Percentiles rank a stretch among this genome's conserved stretches.
phyloP scores from a whole-genome alignment of 768 basidiomycete genomes.

The Podaxis sp. region DNA sequence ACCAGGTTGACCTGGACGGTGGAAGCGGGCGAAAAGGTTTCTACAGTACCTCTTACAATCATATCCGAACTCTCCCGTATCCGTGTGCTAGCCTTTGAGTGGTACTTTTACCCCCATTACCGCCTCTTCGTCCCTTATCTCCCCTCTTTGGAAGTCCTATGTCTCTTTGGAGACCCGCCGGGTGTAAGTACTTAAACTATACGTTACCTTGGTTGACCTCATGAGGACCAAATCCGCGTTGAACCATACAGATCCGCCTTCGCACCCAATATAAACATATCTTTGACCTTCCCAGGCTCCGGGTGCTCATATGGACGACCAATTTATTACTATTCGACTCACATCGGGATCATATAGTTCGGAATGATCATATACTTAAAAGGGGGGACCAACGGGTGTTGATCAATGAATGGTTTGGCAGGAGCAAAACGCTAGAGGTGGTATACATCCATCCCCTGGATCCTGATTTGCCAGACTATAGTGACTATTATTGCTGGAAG shows the following conservation, averaged over 20 bases:
- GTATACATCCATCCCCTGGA: not conserved
- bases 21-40: not conserved
- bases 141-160: not conserved
- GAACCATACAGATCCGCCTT: not conserved
- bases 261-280: not conserved
- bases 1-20: not conserved
- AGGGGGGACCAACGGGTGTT: not conserved
- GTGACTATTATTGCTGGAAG: not conserved
- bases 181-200: not conserved
- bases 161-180: not conserved
- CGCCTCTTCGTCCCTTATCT: not conserved
- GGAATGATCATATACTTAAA: not conserved
- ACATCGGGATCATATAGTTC: not conserved
- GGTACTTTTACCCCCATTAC: not conserved
- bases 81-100: not conserved
- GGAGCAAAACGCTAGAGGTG: not conserved
- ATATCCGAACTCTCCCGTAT: not conserved
- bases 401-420: not conserved
- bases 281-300: not conserved
- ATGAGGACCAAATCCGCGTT: not conserved
- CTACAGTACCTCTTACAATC: not conserved
- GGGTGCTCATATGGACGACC: slow-evolving; percentile 3
- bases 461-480: not conserved
- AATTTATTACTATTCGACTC: not conserved
- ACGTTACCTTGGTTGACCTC: not conserved